Percentiles rank a stretch among this genome's conserved stretches.
Evolutionary conservation across 2,329 filamentous ascomycete species (phyloP).

Genomic region (Fusarium luffae): DNA sequence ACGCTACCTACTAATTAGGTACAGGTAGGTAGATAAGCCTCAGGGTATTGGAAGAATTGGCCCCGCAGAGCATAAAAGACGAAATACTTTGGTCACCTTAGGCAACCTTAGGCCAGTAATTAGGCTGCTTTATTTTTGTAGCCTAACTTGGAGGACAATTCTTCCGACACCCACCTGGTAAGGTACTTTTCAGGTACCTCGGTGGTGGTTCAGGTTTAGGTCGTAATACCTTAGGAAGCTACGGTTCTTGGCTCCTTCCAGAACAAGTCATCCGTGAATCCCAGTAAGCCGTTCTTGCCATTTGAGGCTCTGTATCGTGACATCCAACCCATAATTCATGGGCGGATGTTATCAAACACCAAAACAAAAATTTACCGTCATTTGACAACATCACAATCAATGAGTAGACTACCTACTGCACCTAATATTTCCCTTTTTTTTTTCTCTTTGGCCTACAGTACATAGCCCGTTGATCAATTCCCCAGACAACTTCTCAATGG

Average conservation of each 20-base stretch:
- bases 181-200: neutral
- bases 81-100: no score
- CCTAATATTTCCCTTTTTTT: neutral
- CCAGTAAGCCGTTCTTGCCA: constrained; percentile 18
- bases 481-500: constrained; percentile 25
- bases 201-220: no score
- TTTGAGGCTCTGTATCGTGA: neutral
- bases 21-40: no score
- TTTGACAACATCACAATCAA: neutral
- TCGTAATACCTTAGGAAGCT: neutral
- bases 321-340: neutral
- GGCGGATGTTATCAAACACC: neutral
- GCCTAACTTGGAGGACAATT: no score
- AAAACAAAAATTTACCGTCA: constrained; percentile 4
- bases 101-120: no score
- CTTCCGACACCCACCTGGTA: no score
- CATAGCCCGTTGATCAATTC: constrained; percentile 27
- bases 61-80: no score
- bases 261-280: constrained; percentile 9
- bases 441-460: neutral
- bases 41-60: no score
- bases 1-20: neutral
- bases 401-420: neutral
- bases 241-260: constrained; percentile 35
- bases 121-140: no score